Percentiles rank a stretch among this genome's conserved stretches.
These are phyloP conservation scores for Exophiala calicioides DNA, from an alignment of 2,329 filamentous ascomycete genomes.

Conservation along the genomic window DNA sequence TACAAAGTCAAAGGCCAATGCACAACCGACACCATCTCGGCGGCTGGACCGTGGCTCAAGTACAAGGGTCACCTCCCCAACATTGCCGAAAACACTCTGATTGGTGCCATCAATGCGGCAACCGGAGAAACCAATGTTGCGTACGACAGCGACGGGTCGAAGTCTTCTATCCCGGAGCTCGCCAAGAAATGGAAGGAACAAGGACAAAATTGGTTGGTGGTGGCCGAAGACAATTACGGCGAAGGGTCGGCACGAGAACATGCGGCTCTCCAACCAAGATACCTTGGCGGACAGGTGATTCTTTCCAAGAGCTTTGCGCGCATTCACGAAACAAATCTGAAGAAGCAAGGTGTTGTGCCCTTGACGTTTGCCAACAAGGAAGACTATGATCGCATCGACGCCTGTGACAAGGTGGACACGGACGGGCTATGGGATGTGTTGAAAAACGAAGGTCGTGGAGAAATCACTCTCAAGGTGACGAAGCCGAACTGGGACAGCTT, in stretches of 20 bases:
- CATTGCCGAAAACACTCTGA: slow-evolving; percentile 95
- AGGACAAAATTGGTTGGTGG: slow-evolving; percentile 81
- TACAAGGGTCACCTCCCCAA: slow-evolving; percentile 99
- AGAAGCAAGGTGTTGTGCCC: slow-evolving; percentile 96
- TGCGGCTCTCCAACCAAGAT: slow-evolving; percentile 86
- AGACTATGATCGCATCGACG: slow-evolving; percentile 81
- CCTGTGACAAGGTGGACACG: slow-evolving; percentile 80
- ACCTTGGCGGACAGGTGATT: slow-evolving; percentile 81
- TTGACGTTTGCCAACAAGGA: slow-evolving; percentile 84
- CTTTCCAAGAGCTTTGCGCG: slow-evolving; percentile 84
- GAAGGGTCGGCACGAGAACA: slow-evolving; percentile 88
- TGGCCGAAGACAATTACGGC: slow-evolving; percentile 97
- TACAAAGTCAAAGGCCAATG: slow-evolving; percentile 98
- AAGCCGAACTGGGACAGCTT: slow-evolving; percentile 67
- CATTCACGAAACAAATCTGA: slow-evolving; percentile 93
- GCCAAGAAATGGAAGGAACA: slow-evolving; percentile 78
- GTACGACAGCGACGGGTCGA: slow-evolving; percentile 77
- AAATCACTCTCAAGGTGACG: slow-evolving; percentile 67
- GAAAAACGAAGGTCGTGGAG: slow-evolving; percentile 71
- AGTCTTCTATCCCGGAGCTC: slow-evolving; percentile 80
- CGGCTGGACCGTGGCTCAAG: slow-evolving; percentile 95
- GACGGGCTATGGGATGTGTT: slow-evolving; percentile 83
- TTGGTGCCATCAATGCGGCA: slow-evolving; percentile 88
- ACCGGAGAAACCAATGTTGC: slow-evolving; percentile 91
- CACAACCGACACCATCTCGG: slow-evolving; percentile 98